phyloP scores from a whole-genome alignment of 2,329 filamentous ascomycete species.

The Epichloe aotearoae region DNA sequence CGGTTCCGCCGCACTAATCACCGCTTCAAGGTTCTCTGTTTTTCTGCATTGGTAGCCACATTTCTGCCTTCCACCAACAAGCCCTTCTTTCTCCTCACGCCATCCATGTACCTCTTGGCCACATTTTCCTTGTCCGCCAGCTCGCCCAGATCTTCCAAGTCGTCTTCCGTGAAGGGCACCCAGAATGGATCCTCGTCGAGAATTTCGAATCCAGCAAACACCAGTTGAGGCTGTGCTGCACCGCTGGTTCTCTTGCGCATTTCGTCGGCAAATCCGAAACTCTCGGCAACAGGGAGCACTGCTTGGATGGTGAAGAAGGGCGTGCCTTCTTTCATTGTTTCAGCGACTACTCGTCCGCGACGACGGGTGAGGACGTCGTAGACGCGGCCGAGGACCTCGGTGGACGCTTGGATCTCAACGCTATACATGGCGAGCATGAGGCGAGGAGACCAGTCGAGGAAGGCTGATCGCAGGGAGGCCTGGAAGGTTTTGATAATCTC shows the following conservation, averaged over 20 bases:
- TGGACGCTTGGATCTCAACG: constrained; percentile 92
- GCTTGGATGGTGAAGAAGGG: constrained; percentile 93
- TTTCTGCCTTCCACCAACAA: constrained; percentile 67
- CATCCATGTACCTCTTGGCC: constrained; percentile 90
- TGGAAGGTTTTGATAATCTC: constrained; percentile 87
- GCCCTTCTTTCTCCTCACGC: constrained; percentile 75
- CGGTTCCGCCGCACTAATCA: constrained; percentile 18
- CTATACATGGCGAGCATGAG: constrained; percentile 95
- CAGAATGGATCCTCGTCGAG: constrained; percentile 95
- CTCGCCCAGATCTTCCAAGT: constrained; percentile 91
- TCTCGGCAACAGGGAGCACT: constrained; percentile 80
- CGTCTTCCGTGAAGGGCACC: constrained; percentile 93
- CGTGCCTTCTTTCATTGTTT: constrained; percentile 86
- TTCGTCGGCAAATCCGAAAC: constrained; percentile 91
- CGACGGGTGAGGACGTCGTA: constrained; percentile 97
- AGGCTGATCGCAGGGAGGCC: constrained; percentile 68
- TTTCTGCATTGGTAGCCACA: constrained; percentile 78
- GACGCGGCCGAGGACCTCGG: constrained; percentile 87
- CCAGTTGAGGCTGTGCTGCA: constrained; percentile 80
- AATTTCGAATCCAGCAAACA: constrained; percentile 86
- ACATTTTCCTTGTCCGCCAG: constrained; percentile 90
- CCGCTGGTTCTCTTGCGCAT: constrained; percentile 90
- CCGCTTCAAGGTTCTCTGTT: constrained; percentile 62
- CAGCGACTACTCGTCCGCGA: constrained; percentile 75
- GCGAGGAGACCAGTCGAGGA: constrained; percentile 93